These are phyloP conservation scores for Alternaria postmessia DNA, from an alignment of 2,329 filamentous ascomycete species.

Conservation along the genomic window DNA sequence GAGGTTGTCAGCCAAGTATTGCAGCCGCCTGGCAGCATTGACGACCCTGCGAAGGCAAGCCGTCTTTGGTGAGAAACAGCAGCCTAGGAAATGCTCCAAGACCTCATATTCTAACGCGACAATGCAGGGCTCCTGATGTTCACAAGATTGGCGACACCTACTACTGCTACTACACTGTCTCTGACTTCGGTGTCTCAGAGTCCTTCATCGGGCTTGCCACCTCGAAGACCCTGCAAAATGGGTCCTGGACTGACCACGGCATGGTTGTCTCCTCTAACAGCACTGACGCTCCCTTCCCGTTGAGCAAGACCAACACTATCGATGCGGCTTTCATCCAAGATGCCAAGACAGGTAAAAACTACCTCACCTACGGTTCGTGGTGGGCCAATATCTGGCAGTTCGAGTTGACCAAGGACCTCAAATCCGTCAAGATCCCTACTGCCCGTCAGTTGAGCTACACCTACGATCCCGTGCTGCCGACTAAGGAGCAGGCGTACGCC, in stretches of 20 bases:
- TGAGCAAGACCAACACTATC: constrained; percentile 52
- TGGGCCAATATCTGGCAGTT: constrained; percentile 53
- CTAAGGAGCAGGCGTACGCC: constrained; percentile 25
- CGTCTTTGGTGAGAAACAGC: constrained; percentile 10
- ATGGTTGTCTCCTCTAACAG: constrained; percentile 53
- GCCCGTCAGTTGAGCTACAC: constrained; percentile 5
- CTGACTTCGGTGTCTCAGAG: constrained; percentile 63
- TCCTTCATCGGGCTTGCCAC: constrained; percentile 66
- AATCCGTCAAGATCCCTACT: constrained; percentile 5
- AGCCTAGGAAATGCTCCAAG: background rate
- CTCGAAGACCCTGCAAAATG: constrained; percentile 55
- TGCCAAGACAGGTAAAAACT: constrained; percentile 43
- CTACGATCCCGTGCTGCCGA: constrained; percentile 13
- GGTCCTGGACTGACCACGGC: constrained; percentile 66
- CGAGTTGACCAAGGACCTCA: constrained; percentile 5
- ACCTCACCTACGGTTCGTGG: constrained; percentile 70
- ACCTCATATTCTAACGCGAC: background rate
- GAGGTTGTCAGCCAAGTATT: constrained; percentile 11
- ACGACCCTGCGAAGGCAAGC: constrained; percentile 8
- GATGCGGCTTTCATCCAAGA: constrained; percentile 54
- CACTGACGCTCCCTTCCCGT: constrained; percentile 15
- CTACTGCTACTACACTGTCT: constrained; percentile 69
- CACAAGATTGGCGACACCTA: constrained; percentile 53
- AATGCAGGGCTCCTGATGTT: constrained; percentile 22
- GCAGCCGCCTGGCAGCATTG: constrained; percentile 14